A percentile compares a stretch with the other conserved stretches of the same genome.
These are phyloP conservation scores for Antitrichia curtipendula DNA, from an alignment of 225 moss, liverwort and hornwort genomes.

Conservation along the genomic window DNA sequence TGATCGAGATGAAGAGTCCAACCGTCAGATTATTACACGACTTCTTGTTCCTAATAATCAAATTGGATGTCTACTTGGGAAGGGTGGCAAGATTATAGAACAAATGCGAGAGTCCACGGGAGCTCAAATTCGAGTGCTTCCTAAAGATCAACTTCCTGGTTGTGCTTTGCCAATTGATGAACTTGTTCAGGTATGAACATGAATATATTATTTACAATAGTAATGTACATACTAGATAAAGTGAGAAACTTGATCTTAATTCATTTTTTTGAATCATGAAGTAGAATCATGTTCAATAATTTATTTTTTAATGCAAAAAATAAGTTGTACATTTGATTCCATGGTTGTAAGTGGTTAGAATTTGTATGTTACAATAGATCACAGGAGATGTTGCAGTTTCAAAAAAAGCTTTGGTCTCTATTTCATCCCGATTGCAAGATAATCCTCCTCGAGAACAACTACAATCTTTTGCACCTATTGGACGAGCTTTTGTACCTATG, in stretches of 20 bases:
- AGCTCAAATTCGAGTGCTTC: constrained; percentile 83
- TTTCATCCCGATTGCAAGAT: constrained; percentile 72
- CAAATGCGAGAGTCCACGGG: constrained; percentile 82
- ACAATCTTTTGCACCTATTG: constrained; percentile 16
- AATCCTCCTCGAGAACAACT: constrained; percentile 67
- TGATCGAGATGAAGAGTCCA: constrained; percentile 51
- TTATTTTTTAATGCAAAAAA: no score
- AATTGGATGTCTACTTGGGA: constrained; percentile 90
- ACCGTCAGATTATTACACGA: constrained; percentile 47
- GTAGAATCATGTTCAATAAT: neutral
- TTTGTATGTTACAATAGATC: constrained; percentile 7
- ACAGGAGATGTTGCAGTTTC: constrained; percentile 52
- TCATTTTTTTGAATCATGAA: neutral
- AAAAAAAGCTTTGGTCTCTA: constrained; percentile 62
- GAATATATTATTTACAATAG: neutral
- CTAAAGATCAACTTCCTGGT: constrained; percentile 80
- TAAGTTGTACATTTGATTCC: neutral
- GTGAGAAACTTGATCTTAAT: neutral
- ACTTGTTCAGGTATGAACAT: constrained; percentile 60
- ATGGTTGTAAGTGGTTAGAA: neutral
- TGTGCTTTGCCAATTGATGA: constrained; percentile 85
- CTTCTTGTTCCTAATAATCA: constrained; percentile 84
- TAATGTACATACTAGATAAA: neutral
- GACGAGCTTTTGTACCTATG: constrained; percentile 28
- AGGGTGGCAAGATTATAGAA: constrained; percentile 86